phyloP scores from a whole-genome alignment of 345 rosid genomes.

The Odontarrhena argentea region DNA sequence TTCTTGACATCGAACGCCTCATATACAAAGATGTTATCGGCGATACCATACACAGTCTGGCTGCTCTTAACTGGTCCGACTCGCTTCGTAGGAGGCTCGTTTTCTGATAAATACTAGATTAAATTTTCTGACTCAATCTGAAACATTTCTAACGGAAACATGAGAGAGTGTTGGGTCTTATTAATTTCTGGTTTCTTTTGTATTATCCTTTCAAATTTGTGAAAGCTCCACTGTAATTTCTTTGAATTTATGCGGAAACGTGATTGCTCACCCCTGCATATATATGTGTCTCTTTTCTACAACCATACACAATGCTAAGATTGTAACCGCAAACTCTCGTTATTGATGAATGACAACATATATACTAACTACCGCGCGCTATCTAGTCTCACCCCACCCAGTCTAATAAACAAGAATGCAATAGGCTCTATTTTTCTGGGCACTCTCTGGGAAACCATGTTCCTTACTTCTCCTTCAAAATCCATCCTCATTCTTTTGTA shows the following conservation, averaged over 20 bases:
- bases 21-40: conserved; percentile 82
- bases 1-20: conserved; percentile 74
- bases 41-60: conserved; percentile 75
- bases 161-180: conserved; percentile 24
- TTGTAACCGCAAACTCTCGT: too few relatives aligned
- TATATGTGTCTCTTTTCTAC: neutral
- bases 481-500: too few relatives aligned
- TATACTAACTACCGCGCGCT: too few relatives aligned
- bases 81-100: conserved; percentile 65
- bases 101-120: conserved; percentile 49
- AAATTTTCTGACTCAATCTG: conserved; percentile 8
- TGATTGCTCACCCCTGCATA: conserved; percentile 2
- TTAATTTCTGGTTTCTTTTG: conserved; percentile 14
- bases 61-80: conserved; percentile 40
- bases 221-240: conserved; percentile 1
- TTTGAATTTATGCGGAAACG: too few relatives aligned
- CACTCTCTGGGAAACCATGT: too few relatives aligned
- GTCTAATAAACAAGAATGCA: too few relatives aligned
- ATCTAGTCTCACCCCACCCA: too few relatives aligned
- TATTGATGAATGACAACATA: too few relatives aligned
- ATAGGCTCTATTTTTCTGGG: too few relatives aligned
- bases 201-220: conserved; percentile 16
- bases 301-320: neutral
- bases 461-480: too few relatives aligned
- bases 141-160: conserved; percentile 11